A percentile compares a stretch with the other conserved stretches of the same genome.
Evolutionary conservation across 2,329 filamentous ascomycete species (phyloP).

Genomic region (Alternaria brassicicola): DNA sequence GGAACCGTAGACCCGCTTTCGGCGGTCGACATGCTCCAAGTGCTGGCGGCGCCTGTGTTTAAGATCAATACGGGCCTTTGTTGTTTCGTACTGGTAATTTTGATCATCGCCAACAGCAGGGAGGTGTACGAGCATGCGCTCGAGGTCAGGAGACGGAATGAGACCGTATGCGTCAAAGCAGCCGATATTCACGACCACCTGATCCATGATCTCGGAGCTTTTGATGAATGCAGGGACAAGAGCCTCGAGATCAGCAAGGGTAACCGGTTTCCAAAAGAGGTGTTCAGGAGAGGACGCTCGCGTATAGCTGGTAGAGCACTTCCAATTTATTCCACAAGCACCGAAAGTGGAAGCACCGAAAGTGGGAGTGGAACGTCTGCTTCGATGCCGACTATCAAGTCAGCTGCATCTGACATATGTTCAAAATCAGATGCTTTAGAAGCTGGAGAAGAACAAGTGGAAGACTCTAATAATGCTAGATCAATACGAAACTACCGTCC

Average conservation of each 20-base stretch:
- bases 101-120: neutral
- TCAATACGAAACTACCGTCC: neutral
- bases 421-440: neutral
- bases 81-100: neutral
- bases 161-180: neutral
- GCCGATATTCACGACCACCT: constrained; percentile 9
- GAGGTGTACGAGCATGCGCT: constrained; percentile 6
- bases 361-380: too few relatives aligned
- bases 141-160: neutral
- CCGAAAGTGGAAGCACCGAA: too few relatives aligned
- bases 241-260: constrained; percentile 3
- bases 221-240: constrained; percentile 4
- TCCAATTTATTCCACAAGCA: neutral
- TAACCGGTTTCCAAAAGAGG: neutral
- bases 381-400: neutral
- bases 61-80: neutral
- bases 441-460: neutral
- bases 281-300: neutral
- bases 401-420: neutral
- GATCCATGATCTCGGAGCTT: neutral
- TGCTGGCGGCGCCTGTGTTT: neutral
- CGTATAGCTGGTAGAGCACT: neutral
- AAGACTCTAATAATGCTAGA: neutral
- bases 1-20: neutral
- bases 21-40: neutral